Evolutionary conservation across 805 yeast species (phyloP).

Genomic region (Saturnispora silvae): DNA sequence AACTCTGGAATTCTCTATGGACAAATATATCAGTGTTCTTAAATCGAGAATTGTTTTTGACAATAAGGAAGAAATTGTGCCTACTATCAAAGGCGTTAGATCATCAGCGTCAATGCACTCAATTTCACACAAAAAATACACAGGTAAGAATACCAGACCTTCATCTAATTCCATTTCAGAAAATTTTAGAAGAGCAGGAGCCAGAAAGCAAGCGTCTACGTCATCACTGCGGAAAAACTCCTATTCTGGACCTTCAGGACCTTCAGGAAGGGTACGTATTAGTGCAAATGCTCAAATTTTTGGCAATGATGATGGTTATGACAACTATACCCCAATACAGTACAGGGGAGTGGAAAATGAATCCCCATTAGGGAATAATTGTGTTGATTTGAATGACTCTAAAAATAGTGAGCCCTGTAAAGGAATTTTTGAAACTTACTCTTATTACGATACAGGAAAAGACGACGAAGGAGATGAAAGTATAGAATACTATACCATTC

Average conservation of each 20-base stretch:
- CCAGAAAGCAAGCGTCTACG: too few species aligned
- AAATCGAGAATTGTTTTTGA: conserved; percentile 47
- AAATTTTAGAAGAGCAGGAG: background rate
- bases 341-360: conserved; percentile 3
- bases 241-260: background rate
- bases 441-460: conserved; percentile 2
- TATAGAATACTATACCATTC: background rate
- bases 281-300: background rate
- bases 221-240: too few species aligned
- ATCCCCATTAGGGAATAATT: conserved; percentile 3
- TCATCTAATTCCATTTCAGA: conserved; percentile 4
- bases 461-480: too few species aligned
- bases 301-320: background rate
- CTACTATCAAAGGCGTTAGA: conserved; percentile 4
- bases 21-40: conserved; percentile 60
- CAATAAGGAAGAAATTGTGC: background rate
- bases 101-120: conserved; percentile 4
- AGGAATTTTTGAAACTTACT: conserved; percentile 1
- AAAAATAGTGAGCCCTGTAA: background rate
- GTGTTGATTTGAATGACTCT: background rate
- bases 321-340: background rate
- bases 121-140: background rate
- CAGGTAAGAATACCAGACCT: background rate
- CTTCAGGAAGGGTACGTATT: background rate
- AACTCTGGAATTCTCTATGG: conserved; percentile 79